Percentiles rank a stretch among this genome's conserved stretches.
Conservation (phyloP, 2,329 filamentous ascomycete species). For the Rutstroemia sydowiana region DNA sequence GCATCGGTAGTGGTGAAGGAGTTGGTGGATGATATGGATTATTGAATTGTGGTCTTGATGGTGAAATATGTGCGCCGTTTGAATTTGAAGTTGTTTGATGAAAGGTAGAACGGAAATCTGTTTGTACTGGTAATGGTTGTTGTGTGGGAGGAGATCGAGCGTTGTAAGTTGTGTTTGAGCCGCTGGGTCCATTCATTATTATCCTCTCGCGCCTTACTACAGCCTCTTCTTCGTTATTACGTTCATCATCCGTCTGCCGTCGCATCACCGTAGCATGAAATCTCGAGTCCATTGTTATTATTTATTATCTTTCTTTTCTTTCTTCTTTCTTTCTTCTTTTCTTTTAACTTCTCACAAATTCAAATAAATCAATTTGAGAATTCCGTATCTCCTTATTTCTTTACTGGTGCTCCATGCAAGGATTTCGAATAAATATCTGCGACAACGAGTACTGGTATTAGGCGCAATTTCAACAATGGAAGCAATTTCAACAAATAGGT, state of each 20-base stretch:
- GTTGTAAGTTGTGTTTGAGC: constrained; percentile 3
- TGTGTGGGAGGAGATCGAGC: constrained; percentile 1
- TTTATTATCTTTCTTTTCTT: background rate
- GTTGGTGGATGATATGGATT: constrained; percentile 25
- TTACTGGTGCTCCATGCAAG: no score
- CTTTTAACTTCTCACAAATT: constrained; percentile 14
- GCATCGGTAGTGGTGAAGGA: constrained; percentile 19
- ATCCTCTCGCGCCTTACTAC: constrained; percentile 8
- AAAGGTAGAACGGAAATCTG: constrained; percentile 3
- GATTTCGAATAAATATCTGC: no score
- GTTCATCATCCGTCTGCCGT: constrained; percentile 22
- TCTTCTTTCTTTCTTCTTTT: constrained; percentile 3
- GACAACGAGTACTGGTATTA: no score
- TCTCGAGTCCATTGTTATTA: constrained; percentile 22
- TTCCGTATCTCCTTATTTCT: no score
- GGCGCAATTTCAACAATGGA: no score
- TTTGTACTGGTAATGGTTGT: constrained; percentile 2
- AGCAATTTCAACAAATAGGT: no score
- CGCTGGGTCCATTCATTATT: constrained; percentile 13
- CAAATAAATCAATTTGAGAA: background rate
- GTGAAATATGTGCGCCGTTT: constrained; percentile 23
- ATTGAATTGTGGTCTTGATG: constrained; percentile 26
- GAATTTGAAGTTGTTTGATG: constrained; percentile 4
- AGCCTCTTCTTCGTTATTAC: background rate
- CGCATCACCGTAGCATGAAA: constrained; percentile 29